phyloP scores from a whole-genome alignment of 2,329 filamentous ascomycete species.

The Alternaria sp. region DNA sequence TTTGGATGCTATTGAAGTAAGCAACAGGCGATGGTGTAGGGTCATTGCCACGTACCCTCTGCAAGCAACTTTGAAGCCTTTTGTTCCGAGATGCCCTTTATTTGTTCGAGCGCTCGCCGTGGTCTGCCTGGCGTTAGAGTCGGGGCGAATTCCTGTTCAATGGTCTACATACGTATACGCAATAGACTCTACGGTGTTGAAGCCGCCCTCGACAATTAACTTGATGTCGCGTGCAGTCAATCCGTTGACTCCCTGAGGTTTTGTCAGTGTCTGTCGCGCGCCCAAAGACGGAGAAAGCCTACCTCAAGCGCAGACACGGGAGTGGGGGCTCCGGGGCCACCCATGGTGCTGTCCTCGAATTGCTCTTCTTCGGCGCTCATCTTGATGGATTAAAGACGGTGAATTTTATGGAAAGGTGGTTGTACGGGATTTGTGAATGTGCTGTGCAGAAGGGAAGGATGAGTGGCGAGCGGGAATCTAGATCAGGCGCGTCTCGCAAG shows the following conservation, averaged over 20 bases:
- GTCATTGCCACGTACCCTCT: slow-evolving; percentile 69
- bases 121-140: slow-evolving; percentile 56
- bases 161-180: slow-evolving; percentile 76
- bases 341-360: slow-evolving; percentile 69
- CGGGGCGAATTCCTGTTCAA: not conserved
- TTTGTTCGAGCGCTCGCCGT: slow-evolving; percentile 81
- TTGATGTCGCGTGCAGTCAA: slow-evolving; percentile 96
- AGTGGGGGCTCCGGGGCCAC: slow-evolving; percentile 91
- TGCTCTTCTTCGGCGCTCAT: slow-evolving; percentile 65
- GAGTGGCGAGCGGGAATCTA: slow-evolving; percentile 20
- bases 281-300: slow-evolving; percentile 35
- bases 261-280: slow-evolving; percentile 1
- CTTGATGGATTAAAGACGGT: slow-evolving; percentile 2
- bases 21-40: not conserved
- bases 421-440: not conserved
- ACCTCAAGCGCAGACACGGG: slow-evolving; percentile 87
- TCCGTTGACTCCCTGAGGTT: slow-evolving; percentile 77
- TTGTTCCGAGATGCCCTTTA: slow-evolving; percentile 97
- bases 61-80: slow-evolving; percentile 90
- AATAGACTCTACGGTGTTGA: slow-evolving; percentile 92
- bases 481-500: slow-evolving; percentile 18
- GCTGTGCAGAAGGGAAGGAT: slow-evolving; percentile 4
- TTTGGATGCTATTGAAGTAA: slow-evolving; percentile 73
- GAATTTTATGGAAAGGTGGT: not conserved
- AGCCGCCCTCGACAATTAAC: slow-evolving; percentile 87